phyloP scores from a whole-genome alignment of 345 rosid genomes.

The Psidium guajava region DNA sequence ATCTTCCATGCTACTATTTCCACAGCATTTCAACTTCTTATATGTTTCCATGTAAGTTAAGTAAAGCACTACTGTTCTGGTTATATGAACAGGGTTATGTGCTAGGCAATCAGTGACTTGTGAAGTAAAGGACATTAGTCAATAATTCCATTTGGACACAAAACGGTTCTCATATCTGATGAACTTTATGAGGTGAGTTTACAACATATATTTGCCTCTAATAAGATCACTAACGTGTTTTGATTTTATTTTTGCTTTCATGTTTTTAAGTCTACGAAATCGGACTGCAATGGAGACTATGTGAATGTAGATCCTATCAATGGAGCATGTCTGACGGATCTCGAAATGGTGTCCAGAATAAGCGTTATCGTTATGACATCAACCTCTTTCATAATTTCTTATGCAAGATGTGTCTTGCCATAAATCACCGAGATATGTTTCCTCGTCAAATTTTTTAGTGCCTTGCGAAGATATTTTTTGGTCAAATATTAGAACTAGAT shows the following conservation, averaged over 20 bases:
- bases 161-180: not conserved
- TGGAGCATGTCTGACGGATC: not conserved
- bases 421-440: not conserved
- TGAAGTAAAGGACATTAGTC: not conserved
- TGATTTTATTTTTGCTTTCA: not conserved
- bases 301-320: conserved; percentile 2
- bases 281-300: conserved; percentile 13
- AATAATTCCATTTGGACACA: not conserved
- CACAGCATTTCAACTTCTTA: not conserved
- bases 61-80: not conserved
- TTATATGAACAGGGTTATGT: not conserved
- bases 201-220: too few species aligned
- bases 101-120: not conserved
- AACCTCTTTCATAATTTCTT: not conserved
- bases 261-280: conserved; percentile 2
- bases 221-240: too few species aligned
- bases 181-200: not conserved
- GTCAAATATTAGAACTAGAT: conserved; percentile 8
- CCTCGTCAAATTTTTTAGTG: not conserved
- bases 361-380: not conserved
- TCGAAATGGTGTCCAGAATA: not conserved
- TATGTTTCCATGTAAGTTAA: too few species aligned
- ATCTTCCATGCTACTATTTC: too few species aligned
- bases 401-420: not conserved
- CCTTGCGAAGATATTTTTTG: not conserved